These are phyloP conservation scores for Iris pallida DNA, from an alignment of 116 monocot species.

Conservation along the genomic window DNA sequence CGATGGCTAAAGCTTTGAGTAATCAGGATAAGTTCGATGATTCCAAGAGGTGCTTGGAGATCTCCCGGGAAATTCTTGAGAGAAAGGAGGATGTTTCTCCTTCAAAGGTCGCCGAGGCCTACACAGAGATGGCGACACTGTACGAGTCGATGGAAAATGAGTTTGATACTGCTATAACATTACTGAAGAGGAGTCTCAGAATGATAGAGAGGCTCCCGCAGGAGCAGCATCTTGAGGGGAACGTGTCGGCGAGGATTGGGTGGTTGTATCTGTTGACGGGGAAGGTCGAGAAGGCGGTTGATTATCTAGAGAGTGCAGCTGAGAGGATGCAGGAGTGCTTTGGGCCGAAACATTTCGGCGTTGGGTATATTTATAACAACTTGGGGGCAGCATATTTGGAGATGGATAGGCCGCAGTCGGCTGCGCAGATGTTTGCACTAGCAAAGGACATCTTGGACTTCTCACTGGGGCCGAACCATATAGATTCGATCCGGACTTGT, in stretches of 20 bases:
- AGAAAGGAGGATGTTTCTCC: conserved; percentile 45
- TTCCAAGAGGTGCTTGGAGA: conserved; percentile 70
- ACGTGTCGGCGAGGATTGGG: conserved; percentile 67
- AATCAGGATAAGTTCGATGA: conserved; percentile 64
- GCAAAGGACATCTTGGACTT: conserved; percentile 93
- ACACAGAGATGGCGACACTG: conserved; percentile 60
- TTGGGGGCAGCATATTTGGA: conserved; percentile 88
- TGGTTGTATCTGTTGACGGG: conserved; percentile 84
- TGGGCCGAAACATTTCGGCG: conserved; percentile 84
- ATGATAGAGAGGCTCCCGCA: conserved; percentile 67
- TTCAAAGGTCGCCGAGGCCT: conserved; percentile 55
- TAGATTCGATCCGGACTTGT: conserved; percentile 75
- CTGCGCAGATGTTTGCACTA: conserved; percentile 91
- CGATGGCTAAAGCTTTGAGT: conserved; percentile 77
- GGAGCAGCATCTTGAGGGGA: conserved; percentile 80
- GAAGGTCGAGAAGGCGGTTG: conserved; percentile 59
- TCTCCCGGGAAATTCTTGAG: conserved; percentile 52
- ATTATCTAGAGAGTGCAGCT: conserved; percentile 71
- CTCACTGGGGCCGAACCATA: conserved; percentile 73
- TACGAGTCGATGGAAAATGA: conserved; percentile 75
- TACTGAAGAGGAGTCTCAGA: conserved; percentile 53
- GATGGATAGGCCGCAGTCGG: conserved; percentile 76
- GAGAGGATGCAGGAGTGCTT: conserved; percentile 90
- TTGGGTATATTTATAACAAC: conserved; percentile 93
- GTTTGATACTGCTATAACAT: conserved; percentile 66